Evolutionary conservation across 495 filamentous ascomycete genomes (phyloP).

Genomic region (Annulohypoxylon bovei): DNA sequence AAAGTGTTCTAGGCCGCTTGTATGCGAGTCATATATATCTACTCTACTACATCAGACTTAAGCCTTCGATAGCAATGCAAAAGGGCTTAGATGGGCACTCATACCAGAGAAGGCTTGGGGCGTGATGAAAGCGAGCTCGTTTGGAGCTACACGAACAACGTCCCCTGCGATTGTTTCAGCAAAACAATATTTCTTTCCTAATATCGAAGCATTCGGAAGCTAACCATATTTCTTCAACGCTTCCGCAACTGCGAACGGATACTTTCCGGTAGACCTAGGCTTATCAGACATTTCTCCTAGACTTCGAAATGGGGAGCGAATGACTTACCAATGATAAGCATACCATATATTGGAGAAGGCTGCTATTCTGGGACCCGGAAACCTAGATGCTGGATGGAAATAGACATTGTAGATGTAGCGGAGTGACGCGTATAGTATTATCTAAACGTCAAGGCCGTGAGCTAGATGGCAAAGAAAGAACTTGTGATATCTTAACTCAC

Average conservation of each 20-base stretch:
- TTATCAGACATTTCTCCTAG: background rate
- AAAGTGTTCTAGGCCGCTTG: conserved; percentile 28
- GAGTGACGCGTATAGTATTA: background rate
- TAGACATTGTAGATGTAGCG: conserved; percentile 51
- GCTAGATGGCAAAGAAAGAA: background rate
- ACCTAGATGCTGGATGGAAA: conserved; percentile 56
- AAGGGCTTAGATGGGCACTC: background rate
- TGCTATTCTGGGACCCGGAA: conserved; percentile 55
- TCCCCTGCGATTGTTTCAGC: background rate
- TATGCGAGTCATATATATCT: conserved; percentile 32
- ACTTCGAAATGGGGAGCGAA: background rate
- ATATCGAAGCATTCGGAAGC: background rate
- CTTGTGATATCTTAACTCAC: background rate
- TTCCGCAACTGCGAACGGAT: conserved; percentile 28
- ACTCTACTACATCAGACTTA: background rate
- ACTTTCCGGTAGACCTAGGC: conserved; percentile 32
- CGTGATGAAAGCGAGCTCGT: conserved; percentile 51
- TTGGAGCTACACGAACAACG: conserved; percentile 49
- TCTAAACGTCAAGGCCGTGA: background rate
- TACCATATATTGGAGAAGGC: conserved; percentile 37
- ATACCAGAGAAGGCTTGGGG: conserved; percentile 32
- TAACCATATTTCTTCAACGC: conserved; percentile 35
- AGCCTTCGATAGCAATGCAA: background rate
- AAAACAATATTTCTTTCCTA: too few species aligned
- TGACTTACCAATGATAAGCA: conserved; percentile 36